Percentiles rank a stretch among this genome's conserved stretches.
Evolutionary conservation across 768 basidiomycete genomes (phyloP).

Genomic region (Boletus sensibilis): DNA sequence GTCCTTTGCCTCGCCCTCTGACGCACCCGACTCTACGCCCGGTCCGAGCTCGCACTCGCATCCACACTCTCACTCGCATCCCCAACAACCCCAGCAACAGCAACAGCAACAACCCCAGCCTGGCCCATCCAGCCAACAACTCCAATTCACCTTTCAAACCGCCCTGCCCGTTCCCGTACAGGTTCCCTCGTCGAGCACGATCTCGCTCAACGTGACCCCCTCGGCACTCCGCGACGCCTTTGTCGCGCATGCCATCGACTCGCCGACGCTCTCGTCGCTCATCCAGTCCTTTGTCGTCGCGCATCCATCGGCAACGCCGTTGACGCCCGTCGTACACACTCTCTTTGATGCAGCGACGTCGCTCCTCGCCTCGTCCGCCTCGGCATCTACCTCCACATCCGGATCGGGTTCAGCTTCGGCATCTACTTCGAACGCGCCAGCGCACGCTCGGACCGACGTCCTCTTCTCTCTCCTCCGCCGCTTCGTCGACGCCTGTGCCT

Average conservation of each 20-base stretch:
- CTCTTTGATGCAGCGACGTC: slow-evolving; percentile 50
- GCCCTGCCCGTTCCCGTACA: slow-evolving; percentile 43
- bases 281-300: slow-evolving; percentile 49
- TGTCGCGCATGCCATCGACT: slow-evolving; percentile 40
- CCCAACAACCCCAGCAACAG: slow-evolving; percentile 5
- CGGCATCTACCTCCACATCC: slow-evolving; percentile 28
- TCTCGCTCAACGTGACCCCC: slow-evolving; percentile 31
- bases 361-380: slow-evolving; percentile 21
- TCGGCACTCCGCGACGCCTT: slow-evolving; percentile 34
- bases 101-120: slow-evolving; percentile 32
- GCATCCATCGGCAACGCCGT: slow-evolving; percentile 49
- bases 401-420: slow-evolving; percentile 35
- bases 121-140: slow-evolving; percentile 32
- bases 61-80: slow-evolving; percentile 18
- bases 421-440: slow-evolving; percentile 16
- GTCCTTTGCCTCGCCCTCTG: slow-evolving; percentile 34
- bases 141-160: slow-evolving; percentile 46
- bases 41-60: slow-evolving; percentile 36
- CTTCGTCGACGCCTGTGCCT: slow-evolving; percentile 51
- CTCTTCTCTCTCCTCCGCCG: slow-evolving; percentile 38
- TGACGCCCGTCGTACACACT: slow-evolving; percentile 49
- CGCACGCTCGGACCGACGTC: slow-evolving; percentile 10
- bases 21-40: slow-evolving; percentile 13
- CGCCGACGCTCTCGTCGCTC: slow-evolving; percentile 50
- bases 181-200: slow-evolving; percentile 13